Percentiles rank a stretch among this genome's conserved stretches.
These are phyloP conservation scores for Talaromyces sp. DNA, from an alignment of 2,329 filamentous ascomycete species.

Conservation along the genomic window DNA sequence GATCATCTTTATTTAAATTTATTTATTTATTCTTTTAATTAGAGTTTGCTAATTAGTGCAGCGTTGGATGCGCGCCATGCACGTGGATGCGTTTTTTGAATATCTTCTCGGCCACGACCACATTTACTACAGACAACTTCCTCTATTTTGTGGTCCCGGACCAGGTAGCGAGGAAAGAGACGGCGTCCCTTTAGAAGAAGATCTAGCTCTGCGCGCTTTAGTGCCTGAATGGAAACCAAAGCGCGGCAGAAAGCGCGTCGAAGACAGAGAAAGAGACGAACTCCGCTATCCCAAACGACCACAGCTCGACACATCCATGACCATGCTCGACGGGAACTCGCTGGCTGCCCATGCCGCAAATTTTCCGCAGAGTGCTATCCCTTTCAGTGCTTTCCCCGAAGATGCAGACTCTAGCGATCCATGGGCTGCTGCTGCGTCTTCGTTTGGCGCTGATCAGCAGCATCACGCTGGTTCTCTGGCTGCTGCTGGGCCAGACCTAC, in stretches of 20 bases:
- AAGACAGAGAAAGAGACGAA: conserved; percentile 56
- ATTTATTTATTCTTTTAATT: neutral
- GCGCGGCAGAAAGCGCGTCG: conserved; percentile 55
- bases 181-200: conserved; percentile 78
- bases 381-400: conserved; percentile 51
- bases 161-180: conserved; percentile 65
- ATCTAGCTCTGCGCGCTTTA: conserved; percentile 77
- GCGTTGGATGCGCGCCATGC: conserved; percentile 97
- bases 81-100: conserved; percentile 90
- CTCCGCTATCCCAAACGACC: conserved; percentile 53
- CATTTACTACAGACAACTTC: conserved; percentile 72
- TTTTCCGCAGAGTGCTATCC: conserved; percentile 47
- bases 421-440: conserved; percentile 34
- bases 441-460: conserved; percentile 37
- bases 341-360: conserved; percentile 40
- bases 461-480: conserved; percentile 15
- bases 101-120: conserved; percentile 74
- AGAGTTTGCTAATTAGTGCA: conserved; percentile 42
- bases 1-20: neutral
- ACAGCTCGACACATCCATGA: conserved; percentile 52
- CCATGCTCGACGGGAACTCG: conserved; percentile 37
- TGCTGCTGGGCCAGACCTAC: conserved; percentile 26
- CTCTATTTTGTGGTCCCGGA: conserved; percentile 49
- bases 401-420: conserved; percentile 39
- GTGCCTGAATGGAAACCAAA: conserved; percentile 67